Conservation (phyloP, 352 stramenopile species). For the Phytophthora sp. region DNA sequence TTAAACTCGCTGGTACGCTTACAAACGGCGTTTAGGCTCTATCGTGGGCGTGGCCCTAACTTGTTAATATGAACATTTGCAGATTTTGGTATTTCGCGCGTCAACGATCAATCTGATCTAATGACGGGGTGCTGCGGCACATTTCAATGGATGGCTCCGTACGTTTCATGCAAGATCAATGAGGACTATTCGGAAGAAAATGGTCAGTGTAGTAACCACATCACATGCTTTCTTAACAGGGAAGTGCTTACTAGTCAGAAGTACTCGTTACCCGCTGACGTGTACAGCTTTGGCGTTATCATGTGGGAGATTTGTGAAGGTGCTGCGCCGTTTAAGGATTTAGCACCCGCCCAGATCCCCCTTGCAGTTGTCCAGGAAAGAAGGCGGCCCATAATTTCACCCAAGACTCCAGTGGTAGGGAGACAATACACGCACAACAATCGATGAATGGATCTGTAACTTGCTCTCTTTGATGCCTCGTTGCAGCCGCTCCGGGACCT, state of each 20-base stretch:
- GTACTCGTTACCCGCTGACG: conserved; percentile 75
- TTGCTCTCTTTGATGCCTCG: conserved; percentile 2
- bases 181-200: background rate
- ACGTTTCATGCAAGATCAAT: conserved; percentile 21
- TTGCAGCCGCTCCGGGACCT: conserved; percentile 67
- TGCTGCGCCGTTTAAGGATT: conserved; percentile 61
- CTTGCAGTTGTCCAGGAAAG: conserved; percentile 75
- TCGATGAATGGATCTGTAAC: too few relatives aligned
- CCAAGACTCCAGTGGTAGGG: conserved; percentile 61
- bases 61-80: background rate
- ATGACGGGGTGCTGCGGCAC: conserved; percentile 85
- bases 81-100: conserved; percentile 83
- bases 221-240: conserved; percentile 29
- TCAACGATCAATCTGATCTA: conserved; percentile 50
- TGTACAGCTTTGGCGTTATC: conserved; percentile 86
- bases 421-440: background rate
- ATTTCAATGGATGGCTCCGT: conserved; percentile 88
- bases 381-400: conserved; percentile 59
- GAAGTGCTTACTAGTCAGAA: conserved; percentile 70
- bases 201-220: background rate
- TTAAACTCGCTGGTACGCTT: conserved; percentile 77
- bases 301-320: conserved; percentile 85
- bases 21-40: too few relatives aligned
- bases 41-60: background rate
- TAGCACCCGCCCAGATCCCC: conserved; percentile 58